phyloP scores from a whole-genome alignment of 345 rosid genomes.

The Garcia nutans region DNA sequence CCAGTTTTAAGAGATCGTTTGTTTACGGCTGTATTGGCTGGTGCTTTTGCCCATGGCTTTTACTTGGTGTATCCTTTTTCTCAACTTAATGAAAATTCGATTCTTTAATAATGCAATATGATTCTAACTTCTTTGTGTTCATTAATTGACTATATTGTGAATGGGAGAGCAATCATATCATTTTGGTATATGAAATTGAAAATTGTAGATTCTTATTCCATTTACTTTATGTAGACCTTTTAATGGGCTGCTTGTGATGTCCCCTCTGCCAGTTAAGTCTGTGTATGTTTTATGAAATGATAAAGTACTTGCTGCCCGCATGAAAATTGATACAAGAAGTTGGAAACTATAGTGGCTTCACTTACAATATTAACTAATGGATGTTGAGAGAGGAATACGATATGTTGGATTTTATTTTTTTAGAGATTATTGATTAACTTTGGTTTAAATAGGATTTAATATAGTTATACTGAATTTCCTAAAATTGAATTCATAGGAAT shows the following conservation, averaged over 20 bases:
- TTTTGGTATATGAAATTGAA: neutral
- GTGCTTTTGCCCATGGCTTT: conserved; percentile 84
- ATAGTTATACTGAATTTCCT: too few species aligned
- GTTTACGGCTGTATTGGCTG: conserved; percentile 73
- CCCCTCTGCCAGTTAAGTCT: neutral
- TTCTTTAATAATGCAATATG: neutral
- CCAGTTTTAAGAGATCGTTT: conserved; percentile 83
- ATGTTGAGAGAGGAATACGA: neutral
- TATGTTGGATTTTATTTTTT: neutral
- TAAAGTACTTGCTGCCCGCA: neutral
- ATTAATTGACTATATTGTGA: neutral
- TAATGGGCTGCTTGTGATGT: neutral
- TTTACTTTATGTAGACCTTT: neutral
- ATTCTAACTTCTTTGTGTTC: neutral
- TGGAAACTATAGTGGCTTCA: neutral
- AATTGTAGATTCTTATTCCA: conserved; percentile 14
- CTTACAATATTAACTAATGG: neutral
- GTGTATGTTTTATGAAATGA: neutral
- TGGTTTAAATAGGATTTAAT: too few species aligned
- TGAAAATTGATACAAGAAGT: neutral
- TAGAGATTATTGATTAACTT: neutral
- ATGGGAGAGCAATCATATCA: neutral
- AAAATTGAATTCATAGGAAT: neutral
- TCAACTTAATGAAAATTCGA: neutral
- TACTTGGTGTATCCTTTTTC: conserved; percentile 91